These are phyloP conservation scores for Yarrowia porcina DNA, from an alignment of 805 yeast genomes.

Conservation along the genomic window DNA sequence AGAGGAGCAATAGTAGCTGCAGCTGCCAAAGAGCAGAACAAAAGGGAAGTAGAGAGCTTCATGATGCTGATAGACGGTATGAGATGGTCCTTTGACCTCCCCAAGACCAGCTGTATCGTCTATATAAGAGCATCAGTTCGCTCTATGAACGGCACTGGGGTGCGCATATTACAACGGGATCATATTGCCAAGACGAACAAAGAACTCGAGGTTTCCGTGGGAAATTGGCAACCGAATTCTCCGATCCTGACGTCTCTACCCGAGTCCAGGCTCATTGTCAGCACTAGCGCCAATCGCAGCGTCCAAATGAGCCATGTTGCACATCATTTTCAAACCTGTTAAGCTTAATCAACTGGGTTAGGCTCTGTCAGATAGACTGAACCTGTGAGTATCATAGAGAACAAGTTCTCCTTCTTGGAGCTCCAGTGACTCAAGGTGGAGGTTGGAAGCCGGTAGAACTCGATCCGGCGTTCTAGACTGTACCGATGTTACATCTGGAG, in stretches of 20 bases:
- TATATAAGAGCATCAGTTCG: no score
- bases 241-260: not conserved
- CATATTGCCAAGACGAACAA: not conserved
- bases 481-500: not conserved
- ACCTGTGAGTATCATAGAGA: not conserved
- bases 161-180: not conserved
- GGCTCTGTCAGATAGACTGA: not conserved
- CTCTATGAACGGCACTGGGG: not conserved
- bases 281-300: slow-evolving; percentile 5
- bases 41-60: not conserved
- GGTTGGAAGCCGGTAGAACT: not conserved
- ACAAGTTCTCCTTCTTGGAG: not conserved
- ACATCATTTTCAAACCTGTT: not conserved
- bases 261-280: not conserved
- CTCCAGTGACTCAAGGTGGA: not conserved
- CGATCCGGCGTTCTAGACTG: not conserved
- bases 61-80: not conserved
- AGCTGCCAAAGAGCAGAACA: not conserved
- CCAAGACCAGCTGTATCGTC: no score
- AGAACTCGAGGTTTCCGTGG: not conserved
- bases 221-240: not conserved
- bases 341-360: not conserved
- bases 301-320: not conserved
- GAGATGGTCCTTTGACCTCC: not conserved
- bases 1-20: not conserved